Percentiles rank a stretch among this genome's conserved stretches.
Evolutionary conservation across 805 yeast genomes (phyloP).

Genomic region (Candida odintsovae): DNA sequence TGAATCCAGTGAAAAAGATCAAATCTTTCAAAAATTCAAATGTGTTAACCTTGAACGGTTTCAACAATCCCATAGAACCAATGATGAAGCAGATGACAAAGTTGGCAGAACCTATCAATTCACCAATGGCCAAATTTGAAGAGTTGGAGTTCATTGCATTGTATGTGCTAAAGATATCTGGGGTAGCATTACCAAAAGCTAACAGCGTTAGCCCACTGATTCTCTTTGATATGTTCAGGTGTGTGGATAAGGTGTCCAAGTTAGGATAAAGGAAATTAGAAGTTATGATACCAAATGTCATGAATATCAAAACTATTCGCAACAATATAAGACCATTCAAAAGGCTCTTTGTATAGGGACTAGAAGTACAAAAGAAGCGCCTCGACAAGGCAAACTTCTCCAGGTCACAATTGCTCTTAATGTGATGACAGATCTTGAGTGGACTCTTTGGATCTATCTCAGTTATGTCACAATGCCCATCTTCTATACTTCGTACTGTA

Average conservation of each 20-base stretch:
- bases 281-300: slow-evolving; percentile 70
- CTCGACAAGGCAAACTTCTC: background rate
- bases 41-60: slow-evolving; percentile 57
- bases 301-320: slow-evolving; percentile 29
- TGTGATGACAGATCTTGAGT: background rate
- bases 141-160: slow-evolving; percentile 73
- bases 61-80: slow-evolving; percentile 68
- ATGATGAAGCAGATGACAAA: slow-evolving; percentile 76
- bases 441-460: background rate
- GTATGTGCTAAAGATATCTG: slow-evolving; percentile 81
- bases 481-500: background rate
- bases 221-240: slow-evolving; percentile 63
- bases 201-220: slow-evolving; percentile 81
- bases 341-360: background rate
- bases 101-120: slow-evolving; percentile 84
- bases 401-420: background rate
- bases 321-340: slow-evolving; percentile 21
- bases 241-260: slow-evolving; percentile 55
- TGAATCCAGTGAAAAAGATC: slow-evolving; percentile 46
- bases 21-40: slow-evolving; percentile 55
- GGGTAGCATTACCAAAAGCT: slow-evolving; percentile 90
- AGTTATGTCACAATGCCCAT: background rate
- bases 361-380: background rate
- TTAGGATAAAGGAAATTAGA: slow-evolving; percentile 81
- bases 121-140: slow-evolving; percentile 79